Evolutionary conservation across 192 early-diverging fungal species (phyloP), one percentile per base, ranked within the genome.

Genomic region (Cetraspora pellucida): DNA sequence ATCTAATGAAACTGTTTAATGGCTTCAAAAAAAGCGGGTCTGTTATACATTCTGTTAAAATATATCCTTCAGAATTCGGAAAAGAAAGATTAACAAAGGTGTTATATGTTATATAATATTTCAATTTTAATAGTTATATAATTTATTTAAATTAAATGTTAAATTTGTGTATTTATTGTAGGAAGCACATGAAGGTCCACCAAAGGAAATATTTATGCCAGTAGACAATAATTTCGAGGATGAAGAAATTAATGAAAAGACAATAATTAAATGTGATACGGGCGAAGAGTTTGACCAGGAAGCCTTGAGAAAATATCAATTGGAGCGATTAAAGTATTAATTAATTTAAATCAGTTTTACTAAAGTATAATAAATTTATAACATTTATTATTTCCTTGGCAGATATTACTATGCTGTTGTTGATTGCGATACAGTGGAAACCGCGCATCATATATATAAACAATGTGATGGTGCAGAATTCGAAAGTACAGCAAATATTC

Each of bases 321-420:
- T 97, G 7, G 95, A 98, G 69, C 86, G 94, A 55, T 82, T 98
- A 69, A 86, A 86, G 81, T 93, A 77, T 63, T 61, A 54, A 27
- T 37, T 8, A 37, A 37, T 2, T n/a, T 37, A 43, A 44, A 37
- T 37, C 13, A 64, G 10, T 8, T 16, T 10, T 19, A 37, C n/a
- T 65, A 37, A 28, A n/a, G 6, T 28, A 37, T 37, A 44, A 37
- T 65, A 7, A 4, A 37, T 23, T 10, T 19, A 65, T 37, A 37
- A 37, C 19, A 37, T 37, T 65, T 43, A 19, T 65, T 54, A 16
- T 19, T 19, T 16, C 49, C 5, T 10, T 14, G 7, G 46, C 61
- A 82, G 85, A 70, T 95, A 98, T 81, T 99, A 94, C 81, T 99
- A 96, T 81, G 96, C 95, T 0, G 91, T 99, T n/a, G 87, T 95